These are phyloP conservation scores for Pichia nakasei DNA, from an alignment of 805 yeast genomes.

Conservation along the genomic window DNA sequence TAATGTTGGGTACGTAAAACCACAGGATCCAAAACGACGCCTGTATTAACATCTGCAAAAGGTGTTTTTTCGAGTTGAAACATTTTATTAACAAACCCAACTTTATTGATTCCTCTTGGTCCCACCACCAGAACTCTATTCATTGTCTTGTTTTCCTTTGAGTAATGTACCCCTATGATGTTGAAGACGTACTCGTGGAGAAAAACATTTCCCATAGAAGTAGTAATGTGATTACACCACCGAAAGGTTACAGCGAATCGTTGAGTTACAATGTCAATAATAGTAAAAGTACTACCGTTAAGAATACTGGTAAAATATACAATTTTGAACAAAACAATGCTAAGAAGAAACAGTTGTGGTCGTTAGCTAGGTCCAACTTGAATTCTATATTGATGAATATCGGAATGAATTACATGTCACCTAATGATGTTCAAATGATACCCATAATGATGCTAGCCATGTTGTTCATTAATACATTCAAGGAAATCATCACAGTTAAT, in stretches of 20 bases:
- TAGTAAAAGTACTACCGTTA: not conserved
- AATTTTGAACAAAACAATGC: conserved; percentile 25
- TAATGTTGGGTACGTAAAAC: conserved; percentile 21
- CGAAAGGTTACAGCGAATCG: not conserved
- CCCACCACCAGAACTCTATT: conserved; percentile 3
- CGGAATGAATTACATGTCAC: conserved; percentile 88
- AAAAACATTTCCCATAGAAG: not conserved
- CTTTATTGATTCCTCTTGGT: not conserved
- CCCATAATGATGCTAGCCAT: conserved; percentile 85
- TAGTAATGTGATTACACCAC: not conserved
- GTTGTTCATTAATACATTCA: conserved; percentile 71
- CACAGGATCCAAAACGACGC: conserved; percentile 10
- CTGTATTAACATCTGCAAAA: no score
- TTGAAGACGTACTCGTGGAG: not conserved
- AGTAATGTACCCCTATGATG: not conserved
- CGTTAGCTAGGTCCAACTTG: conserved; percentile 71
- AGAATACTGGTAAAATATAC: not conserved
- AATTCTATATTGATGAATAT: conserved; percentile 83
- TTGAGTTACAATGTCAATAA: not conserved
- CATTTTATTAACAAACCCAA: not conserved
- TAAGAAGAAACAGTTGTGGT: conserved; percentile 74
- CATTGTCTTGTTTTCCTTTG: not conserved
- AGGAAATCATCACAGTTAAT: conserved; percentile 54
- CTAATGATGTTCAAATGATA: conserved; percentile 79
- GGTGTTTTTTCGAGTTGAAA: not conserved